phyloP scores from a whole-genome alignment of 2,329 filamentous ascomycete species.

The Pseudogymnoascus sp. region DNA sequence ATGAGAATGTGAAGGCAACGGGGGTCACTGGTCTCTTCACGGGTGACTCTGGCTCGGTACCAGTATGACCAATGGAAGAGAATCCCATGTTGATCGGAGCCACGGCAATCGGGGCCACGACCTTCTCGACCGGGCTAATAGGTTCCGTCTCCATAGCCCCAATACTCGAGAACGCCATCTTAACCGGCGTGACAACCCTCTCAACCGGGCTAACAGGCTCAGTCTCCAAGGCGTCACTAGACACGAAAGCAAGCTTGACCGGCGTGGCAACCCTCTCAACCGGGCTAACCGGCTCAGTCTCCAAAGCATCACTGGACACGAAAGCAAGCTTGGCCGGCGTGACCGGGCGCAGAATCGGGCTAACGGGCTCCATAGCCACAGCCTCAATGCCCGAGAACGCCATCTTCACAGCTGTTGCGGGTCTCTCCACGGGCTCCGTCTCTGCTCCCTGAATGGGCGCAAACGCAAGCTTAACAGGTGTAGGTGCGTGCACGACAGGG shows the following conservation, averaged over 20 bases:
- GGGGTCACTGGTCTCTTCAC: slow-evolving; percentile 15
- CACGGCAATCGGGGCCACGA: slow-evolving; percentile 15
- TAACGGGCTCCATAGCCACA: background rate
- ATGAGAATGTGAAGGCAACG: slow-evolving; percentile 30
- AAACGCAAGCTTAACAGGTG: slow-evolving; percentile 25
- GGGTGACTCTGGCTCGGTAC: slow-evolving; percentile 25
- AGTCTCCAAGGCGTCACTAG: slow-evolving; percentile 26
- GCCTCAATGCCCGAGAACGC: background rate
- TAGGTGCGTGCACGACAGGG: background rate
- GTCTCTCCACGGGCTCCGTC: background rate
- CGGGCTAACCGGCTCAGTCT: slow-evolving; percentile 3
- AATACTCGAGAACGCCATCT: slow-evolving; percentile 35
- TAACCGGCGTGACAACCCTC: slow-evolving; percentile 14
- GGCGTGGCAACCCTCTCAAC: background rate
- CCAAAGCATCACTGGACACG: slow-evolving; percentile 30
- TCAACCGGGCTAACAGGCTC: slow-evolving; percentile 17
- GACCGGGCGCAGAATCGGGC: background rate
- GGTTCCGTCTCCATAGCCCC: slow-evolving; percentile 39
- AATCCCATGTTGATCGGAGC: slow-evolving; percentile 21
- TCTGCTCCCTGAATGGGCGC: background rate
- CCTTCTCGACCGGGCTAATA: slow-evolving; percentile 26
- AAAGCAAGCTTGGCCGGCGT: slow-evolving; percentile 29
- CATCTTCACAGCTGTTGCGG: background rate
- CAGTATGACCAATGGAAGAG: slow-evolving; percentile 29
- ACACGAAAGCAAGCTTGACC: slow-evolving; percentile 32